These are phyloP conservation scores for Boletus subcaerulescens DNA, from an alignment of 768 basidiomycete genomes.

Conservation along the genomic window DNA sequence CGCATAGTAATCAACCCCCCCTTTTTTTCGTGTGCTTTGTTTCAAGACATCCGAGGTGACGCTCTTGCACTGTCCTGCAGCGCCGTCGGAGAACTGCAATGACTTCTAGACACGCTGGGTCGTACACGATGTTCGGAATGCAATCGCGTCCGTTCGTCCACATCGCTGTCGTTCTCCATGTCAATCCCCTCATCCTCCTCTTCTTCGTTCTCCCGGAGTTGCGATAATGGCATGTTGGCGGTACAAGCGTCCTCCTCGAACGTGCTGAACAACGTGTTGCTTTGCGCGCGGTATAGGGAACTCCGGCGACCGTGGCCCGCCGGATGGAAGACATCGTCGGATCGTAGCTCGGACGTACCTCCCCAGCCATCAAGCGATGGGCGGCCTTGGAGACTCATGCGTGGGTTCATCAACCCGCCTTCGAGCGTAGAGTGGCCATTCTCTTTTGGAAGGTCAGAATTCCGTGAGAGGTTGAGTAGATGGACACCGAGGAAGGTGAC, in stretches of 20 bases:
- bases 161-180: constrained; percentile 44
- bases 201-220: constrained; percentile 66
- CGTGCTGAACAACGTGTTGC: constrained; percentile 68
- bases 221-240: constrained; percentile 50
- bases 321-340: constrained; percentile 23
- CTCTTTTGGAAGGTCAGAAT: constrained; percentile 44
- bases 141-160: constrained; percentile 41
- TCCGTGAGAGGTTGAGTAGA: constrained; percentile 79
- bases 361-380: constrained; percentile 78
- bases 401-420: constrained; percentile 69
- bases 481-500: constrained; percentile 98
- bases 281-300: constrained; percentile 64
- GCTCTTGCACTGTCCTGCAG: constrained; percentile 29
- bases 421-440: constrained; percentile 56
- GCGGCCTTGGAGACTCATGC: constrained; percentile 77
- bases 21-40: neutral
- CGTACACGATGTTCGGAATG: constrained; percentile 27
- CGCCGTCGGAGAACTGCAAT: constrained; percentile 48
- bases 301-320: constrained; percentile 60
- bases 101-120: constrained; percentile 46
- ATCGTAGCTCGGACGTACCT: constrained; percentile 32
- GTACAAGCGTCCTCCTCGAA: constrained; percentile 50
- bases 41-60: constrained; percentile 20
- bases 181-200: constrained; percentile 42
- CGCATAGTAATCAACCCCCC: neutral